Percentiles rank a stretch among this genome's conserved stretches.
Evolutionary conservation across 2,329 filamentous ascomycete genomes (phyloP).

Genomic region (Plenodomus tracheiphilus): DNA sequence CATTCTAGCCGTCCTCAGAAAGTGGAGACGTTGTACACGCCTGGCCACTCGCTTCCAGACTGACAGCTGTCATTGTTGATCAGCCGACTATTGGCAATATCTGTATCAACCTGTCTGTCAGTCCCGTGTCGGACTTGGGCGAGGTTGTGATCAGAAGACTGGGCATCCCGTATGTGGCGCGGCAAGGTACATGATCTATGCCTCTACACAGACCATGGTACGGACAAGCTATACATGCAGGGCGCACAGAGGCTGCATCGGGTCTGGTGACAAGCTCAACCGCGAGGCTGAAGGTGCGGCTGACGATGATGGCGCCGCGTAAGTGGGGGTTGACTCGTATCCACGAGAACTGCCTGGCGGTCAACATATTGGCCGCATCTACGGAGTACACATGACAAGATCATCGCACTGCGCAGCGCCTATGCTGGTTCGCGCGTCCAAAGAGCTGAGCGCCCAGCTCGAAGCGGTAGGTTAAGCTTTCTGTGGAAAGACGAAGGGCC

Average conservation of each 20-base stretch:
- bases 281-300: constrained; percentile 16
- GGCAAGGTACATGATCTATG: neutral
- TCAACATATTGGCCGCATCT: constrained; percentile 3
- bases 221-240: constrained; percentile 5
- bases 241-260: constrained; percentile 6
- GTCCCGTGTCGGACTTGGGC: neutral
- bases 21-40: neutral
- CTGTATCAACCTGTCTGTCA: neutral
- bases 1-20: neutral
- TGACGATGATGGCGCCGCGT: constrained; percentile 11
- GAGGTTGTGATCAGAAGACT: neutral
- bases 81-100: neutral
- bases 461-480: neutral
- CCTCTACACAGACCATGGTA: neutral
- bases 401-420: neutral
- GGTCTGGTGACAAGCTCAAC: neutral
- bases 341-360: neutral
- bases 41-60: neutral
- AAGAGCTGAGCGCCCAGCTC: neutral
- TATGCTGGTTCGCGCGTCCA: neutral
- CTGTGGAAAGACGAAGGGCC: neutral
- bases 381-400: neutral
- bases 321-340: neutral
- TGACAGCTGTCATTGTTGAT: neutral
- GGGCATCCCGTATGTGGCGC: neutral